Conservation (phyloP, 2,329 filamentous ascomycete species). For the Cladosporium velox region DNA sequence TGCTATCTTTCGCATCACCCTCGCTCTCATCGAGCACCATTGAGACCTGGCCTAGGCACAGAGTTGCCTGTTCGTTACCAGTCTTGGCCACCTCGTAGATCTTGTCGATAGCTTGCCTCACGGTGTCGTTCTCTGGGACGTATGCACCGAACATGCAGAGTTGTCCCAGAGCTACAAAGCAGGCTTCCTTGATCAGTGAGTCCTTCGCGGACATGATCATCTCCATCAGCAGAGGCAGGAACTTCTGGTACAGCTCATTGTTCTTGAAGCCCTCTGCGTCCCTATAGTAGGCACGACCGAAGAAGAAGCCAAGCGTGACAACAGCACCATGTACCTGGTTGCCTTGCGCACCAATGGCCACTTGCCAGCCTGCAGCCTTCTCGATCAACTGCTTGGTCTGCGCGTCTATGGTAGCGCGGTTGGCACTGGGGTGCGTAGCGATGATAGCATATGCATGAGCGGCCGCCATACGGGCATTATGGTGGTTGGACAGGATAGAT, state of each 20-base stretch:
- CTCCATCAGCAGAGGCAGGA: constrained; percentile 50
- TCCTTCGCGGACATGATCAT: constrained; percentile 59
- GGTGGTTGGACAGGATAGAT: constrained; percentile 70
- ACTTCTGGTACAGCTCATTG: constrained; percentile 34
- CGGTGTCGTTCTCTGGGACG: constrained; percentile 41
- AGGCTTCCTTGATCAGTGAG: constrained; percentile 58
- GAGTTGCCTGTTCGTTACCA: constrained; percentile 78
- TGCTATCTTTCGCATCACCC: constrained; percentile 36
- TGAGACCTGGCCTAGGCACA: constrained; percentile 75
- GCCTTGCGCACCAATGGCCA: constrained; percentile 60
- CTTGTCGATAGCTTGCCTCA: constrained; percentile 56
- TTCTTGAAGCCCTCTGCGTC: background rate
- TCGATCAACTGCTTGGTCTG: constrained; percentile 49
- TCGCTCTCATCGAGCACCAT: constrained; percentile 57
- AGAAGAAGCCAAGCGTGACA: constrained; percentile 59
- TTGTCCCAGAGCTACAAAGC: constrained; percentile 61
- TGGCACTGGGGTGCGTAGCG: constrained; percentile 59
- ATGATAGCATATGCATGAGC: constrained; percentile 76
- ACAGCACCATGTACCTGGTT: constrained; percentile 63
- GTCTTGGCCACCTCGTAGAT: constrained; percentile 71
- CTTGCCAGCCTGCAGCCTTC: constrained; percentile 55
- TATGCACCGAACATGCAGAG: constrained; percentile 61
- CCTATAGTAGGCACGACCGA: constrained; percentile 50
- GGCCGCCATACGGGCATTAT: constrained; percentile 64
- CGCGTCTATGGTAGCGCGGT: constrained; percentile 45